Base-by-base conservation (phyloP, 176 grass and related monocot species). In the Triticum dicoccoides region DNA sequence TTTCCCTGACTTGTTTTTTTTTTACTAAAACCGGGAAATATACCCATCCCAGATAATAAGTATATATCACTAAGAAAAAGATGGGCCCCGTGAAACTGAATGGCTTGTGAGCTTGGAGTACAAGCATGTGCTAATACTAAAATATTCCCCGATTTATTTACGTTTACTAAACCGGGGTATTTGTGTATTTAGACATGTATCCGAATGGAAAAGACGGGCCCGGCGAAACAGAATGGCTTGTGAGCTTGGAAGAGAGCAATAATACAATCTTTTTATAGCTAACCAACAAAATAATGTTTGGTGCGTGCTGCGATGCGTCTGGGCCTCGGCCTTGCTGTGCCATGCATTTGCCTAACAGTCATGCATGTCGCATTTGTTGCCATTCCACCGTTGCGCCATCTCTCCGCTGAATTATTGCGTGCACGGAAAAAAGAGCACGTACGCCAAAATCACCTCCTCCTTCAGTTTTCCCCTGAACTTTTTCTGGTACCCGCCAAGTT, bases 351-450 rank as follows among this genome's bases (percentile, higher is more conserved):
- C 62, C 81, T 80, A 89, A 76, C 56, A 84, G 56, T 73, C 67
- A 56, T 79, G 56, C 73, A 49, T 78, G 47, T 76, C 45, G 74
- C 74, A 77, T 77, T 62, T 80, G 65, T 47, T 88, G 74, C 81
- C 38, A 37, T 73, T 72, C 65, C 74, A 38, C 34, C 21, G 9
- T 13, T 20, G 75, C 38, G 64, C 70, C 62, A 37, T 71, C 54
- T 27, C 23, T 61, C 37, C 18, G 20, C 80, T 4, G 73, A 70
- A 83, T 83, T 88, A 70, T 70, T 30, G 73, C 9, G 80, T 38
- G 64, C 27, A 14, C 65, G 12, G 21, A 14, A 3, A 30, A 61
- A 23, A 82, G 11, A 11, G 7, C n/a, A 61, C 17, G 62, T 24
- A 62, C 41, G 41, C 41, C 41, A 41, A 24, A 83, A 69, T 58